Base-by-base conservation (phyloP, 2,329 filamentous ascomycete species). In the Epichloe amarillans region DNA sequence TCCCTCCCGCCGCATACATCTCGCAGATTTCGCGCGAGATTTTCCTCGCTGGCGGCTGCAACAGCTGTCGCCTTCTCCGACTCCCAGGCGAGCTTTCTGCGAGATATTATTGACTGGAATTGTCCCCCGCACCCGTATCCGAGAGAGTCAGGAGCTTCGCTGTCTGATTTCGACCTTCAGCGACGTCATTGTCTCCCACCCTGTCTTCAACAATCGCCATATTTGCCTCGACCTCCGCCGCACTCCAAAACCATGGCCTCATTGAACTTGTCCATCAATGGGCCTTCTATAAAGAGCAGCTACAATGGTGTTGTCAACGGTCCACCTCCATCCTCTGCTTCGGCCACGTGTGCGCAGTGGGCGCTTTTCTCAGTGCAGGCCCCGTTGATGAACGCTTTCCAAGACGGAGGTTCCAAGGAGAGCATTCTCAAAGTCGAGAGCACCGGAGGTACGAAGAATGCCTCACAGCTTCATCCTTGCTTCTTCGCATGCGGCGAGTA, bases 391-490 rank as follows among this genome's bases (percentile, higher is more conserved):
- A 97, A 86, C 71, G 90, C 90, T 53, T 98, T 98, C 67, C 88
- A 95, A 69, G 87, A 93, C 64, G 76, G 80, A 52, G 84, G 80
- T 39, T 76, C 81, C 57, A 97, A 96, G 72, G 91, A 97, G 71
- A 97, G 91, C 67, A 80, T 96, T 1, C 73, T 98, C 58, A 97
- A 96, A 70, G 91, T 98, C 48, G 89, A 97, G 66, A 83, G 77
- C 63, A 94, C 88, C 46, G 91, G 90, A 73, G 86, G 88, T 91
- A 69, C 61, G 68, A 15, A 23, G 3, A 14, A 26, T 33, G 30
- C 19, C 8, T 19, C 17, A 7, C 19, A 7, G 3, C 4, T 41
- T 39, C 26, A 39, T 39, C 38, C 23, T 45, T 21, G 12, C 41
- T 40, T 40, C 49, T 43, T 37, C 40, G 14, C 36, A 41, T 36